A percentile compares a stretch with the other conserved stretches of the same genome.
Evolutionary conservation across 257 asterid species (phyloP).

Genomic region (Perilla frutescens): DNA sequence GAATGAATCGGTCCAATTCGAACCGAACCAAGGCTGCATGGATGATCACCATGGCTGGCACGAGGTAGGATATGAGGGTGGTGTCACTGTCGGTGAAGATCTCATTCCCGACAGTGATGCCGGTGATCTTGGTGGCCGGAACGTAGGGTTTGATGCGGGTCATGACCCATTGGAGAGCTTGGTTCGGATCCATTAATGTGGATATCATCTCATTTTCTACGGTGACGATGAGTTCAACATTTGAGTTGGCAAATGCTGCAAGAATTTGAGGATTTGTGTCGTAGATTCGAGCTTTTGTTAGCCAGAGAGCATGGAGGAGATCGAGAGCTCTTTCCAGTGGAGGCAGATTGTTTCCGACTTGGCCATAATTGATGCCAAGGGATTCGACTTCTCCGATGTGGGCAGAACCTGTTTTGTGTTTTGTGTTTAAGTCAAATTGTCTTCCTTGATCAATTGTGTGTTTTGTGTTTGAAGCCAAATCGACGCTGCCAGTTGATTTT

Average conservation of each 20-base stretch:
- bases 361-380: slow-evolving; percentile 82
- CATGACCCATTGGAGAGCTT: slow-evolving; percentile 71
- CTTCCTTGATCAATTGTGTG: slow-evolving; percentile 27
- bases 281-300: slow-evolving; percentile 68
- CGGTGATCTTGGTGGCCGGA: slow-evolving; percentile 70
- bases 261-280: slow-evolving; percentile 75
- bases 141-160: slow-evolving; percentile 58
- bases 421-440: too few relatives aligned
- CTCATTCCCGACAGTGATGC: slow-evolving; percentile 76
- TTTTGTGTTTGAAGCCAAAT: slow-evolving; percentile 65
- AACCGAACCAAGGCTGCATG: slow-evolving; percentile 60
- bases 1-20: slow-evolving; percentile 55
- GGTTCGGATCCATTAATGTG: slow-evolving; percentile 52
- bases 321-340: slow-evolving; percentile 62
- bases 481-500: slow-evolving; percentile 76
- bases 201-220: slow-evolving; percentile 61
- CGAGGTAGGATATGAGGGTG: slow-evolving; percentile 47
- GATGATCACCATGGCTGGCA: slow-evolving; percentile 67
- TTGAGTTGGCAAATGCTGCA: slow-evolving; percentile 63
- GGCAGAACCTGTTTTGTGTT: slow-evolving; percentile 43
- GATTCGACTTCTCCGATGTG: slow-evolving; percentile 45
- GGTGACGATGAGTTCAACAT: slow-evolving; percentile 56
- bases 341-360: slow-evolving; percentile 71
- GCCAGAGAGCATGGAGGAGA: slow-evolving; percentile 52
- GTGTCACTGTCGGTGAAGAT: slow-evolving; percentile 59